Evolutionary conservation across 805 yeast species (phyloP), one percentile per base, ranked within the genome.

Genomic region (Yarrowia sp.): DNA sequence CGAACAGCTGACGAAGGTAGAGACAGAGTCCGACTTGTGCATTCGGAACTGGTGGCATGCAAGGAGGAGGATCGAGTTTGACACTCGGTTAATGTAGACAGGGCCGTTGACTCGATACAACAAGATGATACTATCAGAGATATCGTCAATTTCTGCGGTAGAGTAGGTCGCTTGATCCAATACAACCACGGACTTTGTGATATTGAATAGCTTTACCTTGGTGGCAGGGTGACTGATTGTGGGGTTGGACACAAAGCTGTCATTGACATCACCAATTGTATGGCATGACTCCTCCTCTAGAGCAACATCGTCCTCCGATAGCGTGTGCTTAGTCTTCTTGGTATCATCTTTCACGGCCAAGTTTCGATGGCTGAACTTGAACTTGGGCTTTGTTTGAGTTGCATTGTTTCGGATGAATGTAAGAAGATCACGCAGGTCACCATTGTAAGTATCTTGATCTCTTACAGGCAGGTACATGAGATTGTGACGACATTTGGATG

Each of bases 41-140:
- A 63, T 63, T 19, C 67, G 67, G 45, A 63, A 63, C 56, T 63
- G 67, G 38, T 63, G 67, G 15, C 67, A 63, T 16, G 55, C 56
- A 22, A 63, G 41, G 3, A 63, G n/a, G 2, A 63, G 40, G 8
- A 63, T 36, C 8, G 48, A 22, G 56, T 63, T 63, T 40, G 45
- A 48, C 5, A 63, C 56, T 5, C 26, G 36, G 15, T 63, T 63
- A 12, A 63, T 48, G 15, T 63, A 63, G 7, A 63, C 56, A 1
- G 67, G 67, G 5, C 67, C 67, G 12, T 59, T 48, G 2, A 63
- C 48, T 3, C 67, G 14, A 41, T 63, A 49, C 3, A 63, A 45
- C 15, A 48, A 9, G 10, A 48, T 63, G 26, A 49, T 46, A 26
- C 48, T 40, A 16, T 63, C 48, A 9, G 46, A 48, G 38, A 63